A percentile compares a stretch with the other conserved stretches of the same genome.
Conservation (phyloP, 768 basidiomycete species). For the Leccinum subtestaceum region DNA sequence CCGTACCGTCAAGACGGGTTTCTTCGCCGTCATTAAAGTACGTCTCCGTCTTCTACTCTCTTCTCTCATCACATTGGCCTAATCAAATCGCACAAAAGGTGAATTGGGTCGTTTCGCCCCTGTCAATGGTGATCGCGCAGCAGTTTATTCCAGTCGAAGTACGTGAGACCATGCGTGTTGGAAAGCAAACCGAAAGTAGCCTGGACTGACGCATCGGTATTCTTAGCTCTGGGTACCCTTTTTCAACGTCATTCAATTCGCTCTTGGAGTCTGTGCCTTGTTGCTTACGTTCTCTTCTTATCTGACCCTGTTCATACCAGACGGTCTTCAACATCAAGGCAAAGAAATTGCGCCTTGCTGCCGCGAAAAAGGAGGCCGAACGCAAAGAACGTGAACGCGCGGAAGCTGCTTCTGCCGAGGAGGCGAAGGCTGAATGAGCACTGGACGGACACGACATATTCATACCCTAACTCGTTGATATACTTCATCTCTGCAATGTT, state of each 20-base stretch:
- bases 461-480: constrained; percentile 15
- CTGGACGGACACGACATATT: neutral
- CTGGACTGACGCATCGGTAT: constrained; percentile 5
- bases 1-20: constrained; percentile 68
- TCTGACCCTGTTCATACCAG: constrained; percentile 32
- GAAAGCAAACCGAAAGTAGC: neutral
- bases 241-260: constrained; percentile 77
- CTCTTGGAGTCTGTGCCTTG: constrained; percentile 58
- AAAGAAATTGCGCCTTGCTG: constrained; percentile 59
- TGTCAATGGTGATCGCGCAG: constrained; percentile 74
- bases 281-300: neutral
- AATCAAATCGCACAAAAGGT: constrained; percentile 44
- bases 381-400: constrained; percentile 35
- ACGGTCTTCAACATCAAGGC: constrained; percentile 73
- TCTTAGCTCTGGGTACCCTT: constrained; percentile 81
- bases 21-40: constrained; percentile 72
- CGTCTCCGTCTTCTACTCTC: constrained; percentile 15
- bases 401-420: constrained; percentile 13
- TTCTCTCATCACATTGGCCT: neutral
- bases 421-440: constrained; percentile 18
- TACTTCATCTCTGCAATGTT: neutral
- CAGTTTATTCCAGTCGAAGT: constrained; percentile 77
- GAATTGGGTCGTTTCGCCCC: constrained; percentile 76
- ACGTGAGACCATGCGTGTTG: constrained; percentile 13
- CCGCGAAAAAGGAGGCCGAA: constrained; percentile 46